Evolutionary conservation across 2,329 filamentous ascomycete species (phyloP), one percentile per base, ranked within the genome.

Genomic region (Colletotrichum sansevieriae): DNA sequence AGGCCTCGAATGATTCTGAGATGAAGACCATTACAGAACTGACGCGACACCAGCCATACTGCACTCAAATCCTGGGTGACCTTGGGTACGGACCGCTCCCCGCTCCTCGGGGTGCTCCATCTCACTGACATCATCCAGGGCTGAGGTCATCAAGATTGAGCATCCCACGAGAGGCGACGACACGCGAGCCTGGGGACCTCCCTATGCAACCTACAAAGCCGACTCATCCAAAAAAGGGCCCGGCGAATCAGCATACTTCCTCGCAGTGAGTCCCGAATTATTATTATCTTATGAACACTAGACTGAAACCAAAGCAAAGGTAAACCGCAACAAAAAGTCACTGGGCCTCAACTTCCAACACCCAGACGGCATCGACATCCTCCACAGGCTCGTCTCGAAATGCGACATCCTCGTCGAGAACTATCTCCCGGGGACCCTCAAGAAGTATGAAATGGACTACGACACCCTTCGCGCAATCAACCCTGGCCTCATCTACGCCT

Each of bases 241-340:
- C 1, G 96, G 96, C 25, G 96, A 99, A 79, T 96, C 94, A 71
- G 96, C 96, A 10, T 99, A 99, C 78, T 99, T 97, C 75, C 84
- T 99, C 33, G 90, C 91, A 59, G 96, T 98, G 85, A 71, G 85
- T 18, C 49, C 13, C 41, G 37, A 22, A 11, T 20, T 20, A 13
- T 22, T 12, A 18, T 25, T 13, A 0, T 49, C 20, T 39, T 4
- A 9, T 33, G 37, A 18, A 29, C 7, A 9, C n/a, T 10, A 13
- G 15, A 33, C 18, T 61, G 20, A 56, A 35, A n/a, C 51, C 8
- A 8, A 6, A n/a, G 33, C 6, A 13, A 71, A 97, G 94, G 93
- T 94, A 15, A 98, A 98, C 77, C 92, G 96, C 59, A 99, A 99
- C 82, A 99, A 99, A 78, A 97, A 96, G 78, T 98, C 95, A 0